These are phyloP conservation scores for Hypoxylon lenormandii DNA, from an alignment of 495 filamentous ascomycete genomes.

Conservation along the genomic window DNA sequence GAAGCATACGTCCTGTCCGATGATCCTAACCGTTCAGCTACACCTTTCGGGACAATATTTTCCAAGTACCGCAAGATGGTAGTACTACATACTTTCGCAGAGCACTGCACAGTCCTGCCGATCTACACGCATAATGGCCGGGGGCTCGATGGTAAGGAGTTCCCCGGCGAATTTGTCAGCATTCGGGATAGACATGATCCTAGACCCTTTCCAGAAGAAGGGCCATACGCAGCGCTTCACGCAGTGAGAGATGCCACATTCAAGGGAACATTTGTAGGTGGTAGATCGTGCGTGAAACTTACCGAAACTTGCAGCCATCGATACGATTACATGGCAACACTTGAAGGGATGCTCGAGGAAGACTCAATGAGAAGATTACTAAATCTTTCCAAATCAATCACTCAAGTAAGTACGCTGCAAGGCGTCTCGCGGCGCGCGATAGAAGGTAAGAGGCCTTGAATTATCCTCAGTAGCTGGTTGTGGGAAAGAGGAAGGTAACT, in stretches of 20 bases:
- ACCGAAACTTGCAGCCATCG: constrained; percentile 37
- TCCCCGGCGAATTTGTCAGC: constrained; percentile 31
- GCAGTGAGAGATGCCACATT: constrained; percentile 7
- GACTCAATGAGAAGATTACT: constrained; percentile 11
- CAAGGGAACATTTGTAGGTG: constrained; percentile 24
- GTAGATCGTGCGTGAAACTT: constrained; percentile 39
- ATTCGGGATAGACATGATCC: constrained; percentile 37
- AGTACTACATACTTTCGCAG: constrained; percentile 25
- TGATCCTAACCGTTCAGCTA: constrained; percentile 40
- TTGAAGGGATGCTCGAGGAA: constrained; percentile 33
- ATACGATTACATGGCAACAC: constrained; percentile 41
- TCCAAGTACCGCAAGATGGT: constrained; percentile 49
- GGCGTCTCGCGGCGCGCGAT: no score
- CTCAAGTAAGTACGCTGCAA: background rate
- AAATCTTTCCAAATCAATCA: constrained; percentile 7
- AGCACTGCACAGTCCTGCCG: constrained; percentile 39
- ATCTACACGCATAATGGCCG: constrained; percentile 45
- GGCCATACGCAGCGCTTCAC: constrained; percentile 18
- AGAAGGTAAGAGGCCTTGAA: no score
- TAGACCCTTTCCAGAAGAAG: constrained; percentile 19
- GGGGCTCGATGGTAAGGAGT: constrained; percentile 38
- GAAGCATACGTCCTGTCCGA: constrained; percentile 22
- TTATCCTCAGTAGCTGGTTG: no score
- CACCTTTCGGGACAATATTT: constrained; percentile 34
- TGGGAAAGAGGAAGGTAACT: no score